Percentiles rank a stretch among this genome's conserved stretches.
Evolutionary conservation across 2,329 filamentous ascomycete genomes (phyloP).

Genomic region (Ceratocystis diversiconidia): DNA sequence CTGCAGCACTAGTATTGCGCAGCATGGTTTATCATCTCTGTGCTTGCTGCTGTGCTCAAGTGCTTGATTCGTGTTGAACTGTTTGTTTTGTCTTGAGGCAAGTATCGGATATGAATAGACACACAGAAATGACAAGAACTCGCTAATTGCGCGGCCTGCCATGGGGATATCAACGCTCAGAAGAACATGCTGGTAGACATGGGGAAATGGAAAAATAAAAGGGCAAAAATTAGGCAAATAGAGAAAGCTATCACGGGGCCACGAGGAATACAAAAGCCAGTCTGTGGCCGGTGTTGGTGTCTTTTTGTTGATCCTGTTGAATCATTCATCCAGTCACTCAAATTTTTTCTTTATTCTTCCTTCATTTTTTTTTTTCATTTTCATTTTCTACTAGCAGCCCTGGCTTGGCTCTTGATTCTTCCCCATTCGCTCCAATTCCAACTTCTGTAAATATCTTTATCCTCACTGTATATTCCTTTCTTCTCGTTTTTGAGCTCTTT

Average conservation of each 20-base stretch:
- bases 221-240: background rate
- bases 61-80: background rate
- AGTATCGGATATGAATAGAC: conserved; percentile 7
- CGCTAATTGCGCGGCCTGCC: background rate
- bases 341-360: background rate
- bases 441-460: conserved; percentile 3
- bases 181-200: background rate
- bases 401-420: conserved; percentile 5
- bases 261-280: background rate
- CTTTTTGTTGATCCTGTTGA: conserved; percentile 1
- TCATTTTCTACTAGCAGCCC: background rate
- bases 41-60: background rate
- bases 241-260: background rate
- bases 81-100: background rate
- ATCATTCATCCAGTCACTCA: conserved; percentile 1
- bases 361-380: background rate
- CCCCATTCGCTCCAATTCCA: background rate
- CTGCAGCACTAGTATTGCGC: background rate
- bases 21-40: too few species aligned
- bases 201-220: background rate
- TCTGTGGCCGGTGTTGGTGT: background rate
- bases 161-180: background rate
- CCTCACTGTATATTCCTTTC: background rate
- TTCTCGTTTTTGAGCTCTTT: background rate
- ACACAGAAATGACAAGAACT: background rate